Conservation (phyloP, 345 rosid species). For the Bruguiera parviflora region DNA sequence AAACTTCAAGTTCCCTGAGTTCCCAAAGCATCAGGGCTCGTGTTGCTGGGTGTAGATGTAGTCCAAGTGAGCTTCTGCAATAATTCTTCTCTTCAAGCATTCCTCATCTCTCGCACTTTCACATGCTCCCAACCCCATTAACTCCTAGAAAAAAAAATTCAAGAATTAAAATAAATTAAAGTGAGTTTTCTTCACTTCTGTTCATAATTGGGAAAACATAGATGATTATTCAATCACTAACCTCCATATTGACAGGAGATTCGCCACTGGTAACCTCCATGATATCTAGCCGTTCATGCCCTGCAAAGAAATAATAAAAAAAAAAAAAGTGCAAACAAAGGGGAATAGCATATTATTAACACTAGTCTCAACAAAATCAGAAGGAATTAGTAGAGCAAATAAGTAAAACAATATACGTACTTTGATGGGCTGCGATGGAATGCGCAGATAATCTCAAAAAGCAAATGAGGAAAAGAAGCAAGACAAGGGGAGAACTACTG, state of each 20-base stretch:
- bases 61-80: constrained; percentile 78
- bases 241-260: constrained; percentile 24
- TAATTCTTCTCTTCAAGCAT: constrained; percentile 53
- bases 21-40: constrained; percentile 38
- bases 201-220: constrained; percentile 8
- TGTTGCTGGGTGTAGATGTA: constrained; percentile 82
- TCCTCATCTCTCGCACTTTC: constrained; percentile 46
- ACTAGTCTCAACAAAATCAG: background rate
- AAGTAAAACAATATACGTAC: constrained; percentile 14
- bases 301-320: constrained; percentile 23
- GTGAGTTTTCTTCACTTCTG: background rate
- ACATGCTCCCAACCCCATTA: constrained; percentile 56
- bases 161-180: background rate
- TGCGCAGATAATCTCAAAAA: constrained; percentile 37
- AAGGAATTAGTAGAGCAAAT: background rate
- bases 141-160: constrained; percentile 23
- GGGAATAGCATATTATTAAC: background rate
- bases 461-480: constrained; percentile 27
- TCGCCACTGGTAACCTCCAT: constrained; percentile 18
- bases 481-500: constrained; percentile 33
- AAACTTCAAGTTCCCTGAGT: too few species aligned
- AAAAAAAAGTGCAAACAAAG: constrained; percentile 1
- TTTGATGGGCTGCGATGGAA: constrained; percentile 25
- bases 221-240: constrained; percentile 26
- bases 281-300: constrained; percentile 29